A percentile compares a stretch with the other conserved stretches of the same genome.
These are phyloP conservation scores for Globisporangium megalacanthum DNA, from an alignment of 352 stramenopile species.

Conservation along the genomic window DNA sequence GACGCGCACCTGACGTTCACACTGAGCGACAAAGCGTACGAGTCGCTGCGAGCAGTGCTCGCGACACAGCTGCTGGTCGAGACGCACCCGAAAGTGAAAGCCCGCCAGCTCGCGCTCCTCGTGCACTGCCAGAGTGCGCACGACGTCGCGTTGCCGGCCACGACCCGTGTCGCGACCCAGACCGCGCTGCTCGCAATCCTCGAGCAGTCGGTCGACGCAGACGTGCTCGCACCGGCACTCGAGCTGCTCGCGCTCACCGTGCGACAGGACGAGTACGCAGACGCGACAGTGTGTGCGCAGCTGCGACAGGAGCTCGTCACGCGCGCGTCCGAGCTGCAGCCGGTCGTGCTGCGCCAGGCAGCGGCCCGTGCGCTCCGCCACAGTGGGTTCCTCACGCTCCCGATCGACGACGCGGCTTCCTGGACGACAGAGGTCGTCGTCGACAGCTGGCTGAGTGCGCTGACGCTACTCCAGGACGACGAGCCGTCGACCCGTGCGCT, in stretches of 20 bases:
- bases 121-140: slow-evolving; percentile 28
- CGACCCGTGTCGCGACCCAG: slow-evolving; percentile 17
- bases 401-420: background rate
- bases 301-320: slow-evolving; percentile 42
- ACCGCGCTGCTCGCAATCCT: slow-evolving; percentile 22
- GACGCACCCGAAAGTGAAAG: slow-evolving; percentile 60
- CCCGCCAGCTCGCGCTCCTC: slow-evolving; percentile 47
- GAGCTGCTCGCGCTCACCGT: slow-evolving; percentile 50
- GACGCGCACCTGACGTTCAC: slow-evolving; percentile 11
- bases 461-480: slow-evolving; percentile 72
- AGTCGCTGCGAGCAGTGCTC: slow-evolving; percentile 32
- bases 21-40: slow-evolving; percentile 5
- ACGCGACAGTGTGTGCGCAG: slow-evolving; percentile 1
- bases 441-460: slow-evolving; percentile 46
- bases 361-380: slow-evolving; percentile 45
- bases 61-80: slow-evolving; percentile 47
- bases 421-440: slow-evolving; percentile 25
- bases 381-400: slow-evolving; percentile 32
- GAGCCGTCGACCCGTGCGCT: slow-evolving; percentile 30
- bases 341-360: slow-evolving; percentile 51
- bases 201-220: slow-evolving; percentile 35
- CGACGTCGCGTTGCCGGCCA: slow-evolving; percentile 8
- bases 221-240: slow-evolving; percentile 49
- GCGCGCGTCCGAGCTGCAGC: slow-evolving; percentile 43
- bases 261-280: slow-evolving; percentile 5